Base-by-base conservation (phyloP, 306 rosid species). In the Nissolia schottii region DNA sequence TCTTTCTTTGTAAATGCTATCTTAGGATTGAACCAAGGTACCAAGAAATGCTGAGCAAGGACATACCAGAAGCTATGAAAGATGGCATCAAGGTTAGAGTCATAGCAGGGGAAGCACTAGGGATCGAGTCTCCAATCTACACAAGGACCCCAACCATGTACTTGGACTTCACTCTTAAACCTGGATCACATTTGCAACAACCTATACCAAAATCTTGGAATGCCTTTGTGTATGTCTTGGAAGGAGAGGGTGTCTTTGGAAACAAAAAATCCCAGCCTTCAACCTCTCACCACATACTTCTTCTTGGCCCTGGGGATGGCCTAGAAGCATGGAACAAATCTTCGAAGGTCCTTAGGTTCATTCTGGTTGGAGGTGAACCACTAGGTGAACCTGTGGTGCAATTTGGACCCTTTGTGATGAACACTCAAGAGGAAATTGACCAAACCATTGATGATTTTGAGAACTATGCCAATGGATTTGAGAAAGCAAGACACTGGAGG, bases 391-490 rank as follows among this genome's bases (percentile, higher is more conserved):
- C 96, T 7, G 49, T 94, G 18, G 87, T 62, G 16, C 99, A 94
- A 74, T 83, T 80, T 74, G 99, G 99, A 31, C 95, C 99, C n/a
- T 89, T 94, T 83, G 99, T 94, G 83, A 94, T 94, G 99, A 94
- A 94, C 81, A 91, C 91, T 19, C 85, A 91, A 50, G 89, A 91
- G 58, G 96, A 91, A 77, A 88, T 94, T 76, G 91, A 91, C 16
- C 95, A 91, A 56, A 89, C 99, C 14, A 73, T 94, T 72, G 92
- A 87, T 77, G 99, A 94, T 45, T 94, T 86, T 72, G 99, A 94
- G 32, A 94, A 89, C 50, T 91, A 37, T 49, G 73, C 72, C 25
- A 94, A 94, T 41, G 99, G 99, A 23, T 94, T 94, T 84, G 99
- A 91, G 88, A 94, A 91, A 62, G 99, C 97, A 14, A 87, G 84